Evolutionary conservation across 2,329 filamentous ascomycete species (phyloP).

Genomic region (Akanthomyces muscarius): DNA sequence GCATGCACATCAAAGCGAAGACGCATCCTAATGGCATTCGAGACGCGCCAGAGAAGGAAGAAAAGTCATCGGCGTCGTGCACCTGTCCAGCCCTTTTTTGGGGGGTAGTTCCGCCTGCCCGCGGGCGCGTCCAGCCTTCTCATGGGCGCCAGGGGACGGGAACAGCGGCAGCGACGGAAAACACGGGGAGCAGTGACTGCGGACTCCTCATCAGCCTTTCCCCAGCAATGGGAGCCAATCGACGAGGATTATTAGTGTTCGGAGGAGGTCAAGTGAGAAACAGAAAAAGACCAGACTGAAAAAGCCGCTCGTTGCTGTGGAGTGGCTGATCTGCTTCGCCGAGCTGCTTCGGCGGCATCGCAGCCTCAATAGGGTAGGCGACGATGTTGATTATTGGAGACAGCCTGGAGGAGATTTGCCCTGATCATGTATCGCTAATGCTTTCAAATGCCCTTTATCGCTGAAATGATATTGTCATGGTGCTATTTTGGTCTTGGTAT

Average conservation of each 20-base stretch:
- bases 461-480: too few species aligned
- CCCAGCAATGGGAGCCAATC: background rate
- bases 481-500: too few species aligned
- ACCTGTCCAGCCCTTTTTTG: background rate
- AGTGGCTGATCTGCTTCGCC: background rate
- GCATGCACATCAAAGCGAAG: too few species aligned
- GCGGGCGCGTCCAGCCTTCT: background rate
- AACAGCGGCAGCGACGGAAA: background rate
- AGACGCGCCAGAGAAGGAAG: too few species aligned
- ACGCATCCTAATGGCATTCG: too few species aligned
- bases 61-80: background rate
- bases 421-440: too few species aligned
- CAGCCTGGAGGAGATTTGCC: too few species aligned
- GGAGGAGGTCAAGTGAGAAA: background rate
- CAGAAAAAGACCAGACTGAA: background rate
- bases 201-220: background rate
- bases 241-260: background rate
- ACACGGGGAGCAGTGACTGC: background rate
- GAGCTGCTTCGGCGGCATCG: background rate
- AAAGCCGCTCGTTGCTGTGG: background rate
- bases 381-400: too few species aligned
- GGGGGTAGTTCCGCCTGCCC: background rate
- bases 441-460: too few species aligned
- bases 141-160: background rate
- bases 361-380: background rate